Evolutionary conservation across 2,329 filamentous ascomycete species (phyloP), one percentile per base, ranked within the genome.

Genomic region (Daldinia eschscholtzii): DNA sequence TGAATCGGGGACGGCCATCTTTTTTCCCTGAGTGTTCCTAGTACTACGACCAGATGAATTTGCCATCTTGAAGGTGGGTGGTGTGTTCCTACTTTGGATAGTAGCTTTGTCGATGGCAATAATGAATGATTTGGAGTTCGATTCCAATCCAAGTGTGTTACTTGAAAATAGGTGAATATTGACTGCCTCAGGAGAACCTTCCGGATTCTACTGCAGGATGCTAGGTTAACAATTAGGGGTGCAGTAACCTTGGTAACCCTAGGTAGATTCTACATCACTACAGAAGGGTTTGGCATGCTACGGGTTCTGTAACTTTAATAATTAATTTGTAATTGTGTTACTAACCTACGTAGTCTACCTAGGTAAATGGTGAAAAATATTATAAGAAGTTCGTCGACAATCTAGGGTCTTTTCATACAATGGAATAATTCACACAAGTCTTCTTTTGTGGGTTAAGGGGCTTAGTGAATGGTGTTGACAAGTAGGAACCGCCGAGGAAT

Each of bases 401-500:
- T 33, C 46, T 3, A 4, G 18, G 46, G 33, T 33, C 15, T 30
- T 33, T 10, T 52, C 7, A 18, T 52, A 52, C 26, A 52, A 52
- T 52, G 15, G 15, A 15, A 33, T n/a, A 15, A 33, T 52, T 52
- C 46, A 52, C 15, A 15, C 15, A 28, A 12, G 15, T 18, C 26
- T 18, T 13, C 26, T 33, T 52, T 28, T 4, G 33, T 5, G 18
- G 6, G 5, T 60, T 23, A 15, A 65, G 55, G 18, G n/a, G 13
- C 15, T 42, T n/a, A 35, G 56, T 39, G 7, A 18, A 15, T 28
- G 18, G 15, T 35, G 1, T 18, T 5, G 20, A 39, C 56, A 63
- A 63, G 52, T 20, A 59, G 12, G 41, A 30, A 35, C 12, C 30
- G 6, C 13, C 18, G 30, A 57, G 39, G n/a, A 26, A 28, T 42